Evolutionary conservation across 1,139 yeast genomes (phyloP).

Genomic region (Sugiyamaella grinbergsii): DNA sequence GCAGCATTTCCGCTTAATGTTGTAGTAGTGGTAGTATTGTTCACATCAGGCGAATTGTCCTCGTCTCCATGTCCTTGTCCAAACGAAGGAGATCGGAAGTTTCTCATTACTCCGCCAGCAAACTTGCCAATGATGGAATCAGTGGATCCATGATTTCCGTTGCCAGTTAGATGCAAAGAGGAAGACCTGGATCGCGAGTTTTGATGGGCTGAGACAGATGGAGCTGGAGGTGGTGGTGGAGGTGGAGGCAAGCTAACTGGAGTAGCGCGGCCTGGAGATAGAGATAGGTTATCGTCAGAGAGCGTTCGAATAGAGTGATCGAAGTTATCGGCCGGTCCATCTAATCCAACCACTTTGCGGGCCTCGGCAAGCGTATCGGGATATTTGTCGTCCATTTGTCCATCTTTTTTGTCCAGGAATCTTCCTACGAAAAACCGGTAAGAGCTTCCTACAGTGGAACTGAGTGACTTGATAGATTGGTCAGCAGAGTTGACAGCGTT

Average conservation of each 20-base stretch:
- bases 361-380: conserved; percentile 38
- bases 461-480: conserved; percentile 38
- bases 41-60: background rate
- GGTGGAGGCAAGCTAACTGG: background rate
- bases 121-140: conserved; percentile 28
- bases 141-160: conserved; percentile 10
- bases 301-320: conserved; percentile 7
- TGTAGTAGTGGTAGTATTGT: conserved; percentile 18
- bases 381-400: conserved; percentile 25
- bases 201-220: background rate
- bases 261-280: conserved; percentile 18
- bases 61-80: conserved; percentile 12
- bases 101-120: conserved; percentile 29
- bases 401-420: conserved; percentile 29
- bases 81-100: conserved; percentile 28
- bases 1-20: conserved; percentile 10
- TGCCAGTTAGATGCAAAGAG: conserved; percentile 17
- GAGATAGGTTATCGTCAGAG: conserved; percentile 15
- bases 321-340: conserved; percentile 3
- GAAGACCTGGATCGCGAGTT: conserved; percentile 22
- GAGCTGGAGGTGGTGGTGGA: conserved; percentile 2
- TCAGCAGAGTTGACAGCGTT: conserved; percentile 39
- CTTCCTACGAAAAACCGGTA: conserved; percentile 41
- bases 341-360: conserved; percentile 33
- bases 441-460: conserved; percentile 40